Evolutionary conservation across 176 grass and related monocot species (phyloP).

Genomic region (Aegilops speltoides): DNA sequence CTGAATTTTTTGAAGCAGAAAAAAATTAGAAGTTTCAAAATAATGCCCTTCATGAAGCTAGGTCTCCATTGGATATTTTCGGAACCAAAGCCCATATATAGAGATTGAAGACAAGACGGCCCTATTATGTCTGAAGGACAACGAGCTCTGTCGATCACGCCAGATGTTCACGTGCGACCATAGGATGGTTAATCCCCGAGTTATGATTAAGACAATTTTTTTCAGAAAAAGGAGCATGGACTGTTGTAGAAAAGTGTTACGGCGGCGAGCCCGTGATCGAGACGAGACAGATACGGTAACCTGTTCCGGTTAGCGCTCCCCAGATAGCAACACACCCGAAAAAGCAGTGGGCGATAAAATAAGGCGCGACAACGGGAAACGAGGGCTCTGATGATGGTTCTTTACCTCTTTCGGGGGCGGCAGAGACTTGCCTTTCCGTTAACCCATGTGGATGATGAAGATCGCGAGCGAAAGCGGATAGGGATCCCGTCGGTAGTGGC

Average conservation of each 20-base stretch:
- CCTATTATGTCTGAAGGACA: too few species aligned
- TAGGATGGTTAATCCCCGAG: neutral
- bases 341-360: neutral
- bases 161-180: neutral
- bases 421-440: constrained; percentile 12
- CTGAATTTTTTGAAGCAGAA: too few species aligned
- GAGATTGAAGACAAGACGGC: too few species aligned
- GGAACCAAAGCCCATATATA: too few species aligned
- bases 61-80: too few species aligned
- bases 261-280: neutral
- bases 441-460: neutral
- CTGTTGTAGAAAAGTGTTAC: too few species aligned
- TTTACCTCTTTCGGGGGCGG: neutral
- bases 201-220: too few species aligned
- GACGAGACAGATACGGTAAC: neutral
- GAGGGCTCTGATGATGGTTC: neutral
- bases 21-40: too few species aligned
- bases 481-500: neutral
- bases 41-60: too few species aligned
- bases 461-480: neutral
- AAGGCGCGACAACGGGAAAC: neutral
- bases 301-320: neutral
- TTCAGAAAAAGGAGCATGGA: too few species aligned
- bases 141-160: too few species aligned
- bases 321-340: neutral